These are phyloP conservation scores for Cephaloascus fragrans DNA, from an alignment of 805 yeast species.

Conservation along the genomic window DNA sequence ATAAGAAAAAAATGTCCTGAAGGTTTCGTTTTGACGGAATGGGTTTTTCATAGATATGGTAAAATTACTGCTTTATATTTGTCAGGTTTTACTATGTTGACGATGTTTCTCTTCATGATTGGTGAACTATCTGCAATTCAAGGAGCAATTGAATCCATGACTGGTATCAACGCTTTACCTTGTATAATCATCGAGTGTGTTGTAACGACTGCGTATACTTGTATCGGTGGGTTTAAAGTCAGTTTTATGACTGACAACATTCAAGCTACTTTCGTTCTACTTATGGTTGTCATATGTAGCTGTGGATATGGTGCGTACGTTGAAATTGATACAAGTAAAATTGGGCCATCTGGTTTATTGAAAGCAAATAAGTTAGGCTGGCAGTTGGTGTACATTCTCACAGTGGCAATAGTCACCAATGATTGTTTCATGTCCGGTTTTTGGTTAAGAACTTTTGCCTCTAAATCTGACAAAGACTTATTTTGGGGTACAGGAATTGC, in stretches of 20 bases:
- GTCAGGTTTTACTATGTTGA: constrained; percentile 73
- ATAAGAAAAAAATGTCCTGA: constrained; percentile 74
- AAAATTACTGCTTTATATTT: constrained; percentile 60
- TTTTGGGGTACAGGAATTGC: constrained; percentile 71
- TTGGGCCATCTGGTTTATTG: constrained; percentile 57
- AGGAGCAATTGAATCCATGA: constrained; percentile 64
- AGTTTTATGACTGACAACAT: constrained; percentile 81
- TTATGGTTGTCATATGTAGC: constrained; percentile 59
- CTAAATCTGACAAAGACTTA: constrained; percentile 66
- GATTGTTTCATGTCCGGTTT: constrained; percentile 88
- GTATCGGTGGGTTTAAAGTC: constrained; percentile 82
- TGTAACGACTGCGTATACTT: constrained; percentile 80
- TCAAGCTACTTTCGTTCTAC: constrained; percentile 67
- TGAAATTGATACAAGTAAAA: constrained; percentile 43
- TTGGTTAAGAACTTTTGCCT: constrained; percentile 92
- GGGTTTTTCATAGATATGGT: constrained; percentile 87
- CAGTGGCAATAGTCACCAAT: constrained; percentile 82
- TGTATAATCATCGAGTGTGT: constrained; percentile 78
- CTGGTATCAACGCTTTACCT: constrained; percentile 71
- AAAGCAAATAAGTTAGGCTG: constrained; percentile 70
- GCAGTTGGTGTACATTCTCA: constrained; percentile 78
- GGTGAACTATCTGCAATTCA: constrained; percentile 79
- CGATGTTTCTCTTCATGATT: constrained; percentile 79
- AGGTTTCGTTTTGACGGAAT: constrained; percentile 87
- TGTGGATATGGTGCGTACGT: constrained; percentile 73